Evolutionary conservation across 768 basidiomycete genomes (phyloP).

Genomic region (Lentinula lateritia): DNA sequence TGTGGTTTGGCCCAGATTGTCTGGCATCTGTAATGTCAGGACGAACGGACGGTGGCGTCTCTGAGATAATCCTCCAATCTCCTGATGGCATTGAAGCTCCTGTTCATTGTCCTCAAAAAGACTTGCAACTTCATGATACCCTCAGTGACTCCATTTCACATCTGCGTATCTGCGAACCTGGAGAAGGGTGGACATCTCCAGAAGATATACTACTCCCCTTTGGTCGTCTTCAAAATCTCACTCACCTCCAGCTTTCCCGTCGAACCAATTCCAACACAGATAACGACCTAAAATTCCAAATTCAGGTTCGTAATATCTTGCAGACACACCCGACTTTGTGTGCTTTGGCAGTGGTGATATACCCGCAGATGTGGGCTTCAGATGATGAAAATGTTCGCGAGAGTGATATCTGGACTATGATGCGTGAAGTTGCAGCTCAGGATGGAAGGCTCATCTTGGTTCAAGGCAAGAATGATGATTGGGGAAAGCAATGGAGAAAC

Average conservation of each 20-base stretch:
- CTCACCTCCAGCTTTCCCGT: constrained; percentile 35
- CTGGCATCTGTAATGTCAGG: constrained; percentile 10
- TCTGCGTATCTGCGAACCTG: constrained; percentile 34
- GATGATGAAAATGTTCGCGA: constrained; percentile 1
- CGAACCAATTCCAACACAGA: constrained; percentile 33
- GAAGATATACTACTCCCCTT: constrained; percentile 25
- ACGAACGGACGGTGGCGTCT: constrained; percentile 11
- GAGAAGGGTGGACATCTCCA: constrained; percentile 29
- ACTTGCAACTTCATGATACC: constrained; percentile 6
- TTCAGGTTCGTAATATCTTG: constrained; percentile 25
- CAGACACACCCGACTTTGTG: constrained; percentile 20
- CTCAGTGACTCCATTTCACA: constrained; percentile 23
- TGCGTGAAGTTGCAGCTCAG: background rate
- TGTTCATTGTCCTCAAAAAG: background rate
- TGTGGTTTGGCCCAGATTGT: constrained; percentile 14
- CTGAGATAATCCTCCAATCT: constrained; percentile 23
- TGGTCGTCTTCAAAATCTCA: constrained; percentile 27
- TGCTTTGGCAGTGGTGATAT: constrained; percentile 21
- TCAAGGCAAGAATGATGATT: constrained; percentile 4
- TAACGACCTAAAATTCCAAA: constrained; percentile 32
- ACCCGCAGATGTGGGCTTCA: constrained; percentile 12
- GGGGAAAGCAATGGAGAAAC: background rate
- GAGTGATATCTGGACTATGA: constrained; percentile 7
- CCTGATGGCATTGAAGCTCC: constrained; percentile 15
- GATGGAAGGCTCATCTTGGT: constrained; percentile 1